phyloP scores from a whole-genome alignment of 1,284 basidiomycete genomes.

The Ceratobasidium sp. region DNA sequence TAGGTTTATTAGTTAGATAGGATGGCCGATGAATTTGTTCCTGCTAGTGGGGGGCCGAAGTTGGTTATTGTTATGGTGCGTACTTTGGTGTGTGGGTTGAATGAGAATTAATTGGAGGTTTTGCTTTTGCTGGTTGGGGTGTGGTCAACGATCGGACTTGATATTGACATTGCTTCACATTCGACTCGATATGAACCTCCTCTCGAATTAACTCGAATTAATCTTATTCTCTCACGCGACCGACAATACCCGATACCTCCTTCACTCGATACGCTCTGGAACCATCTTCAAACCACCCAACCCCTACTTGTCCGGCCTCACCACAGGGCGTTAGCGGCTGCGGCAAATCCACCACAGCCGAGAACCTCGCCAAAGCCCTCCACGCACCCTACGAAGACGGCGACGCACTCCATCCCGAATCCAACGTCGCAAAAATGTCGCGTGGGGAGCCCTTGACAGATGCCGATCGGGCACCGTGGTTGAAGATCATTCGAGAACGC shows the following conservation, averaged over 20 bases:
- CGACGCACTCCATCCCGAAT: conserved; percentile 84
- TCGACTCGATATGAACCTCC: no score
- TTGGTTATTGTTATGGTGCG: conserved; percentile 64
- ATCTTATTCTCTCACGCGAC: no score
- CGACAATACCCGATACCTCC: no score
- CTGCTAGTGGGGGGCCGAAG: conserved; percentile 48
- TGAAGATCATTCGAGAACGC: conserved; percentile 78
- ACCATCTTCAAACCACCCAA: not conserved
- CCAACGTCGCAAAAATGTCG: conserved; percentile 92
- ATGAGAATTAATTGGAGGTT: not conserved
- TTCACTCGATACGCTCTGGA: not conserved
- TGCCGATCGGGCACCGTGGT: conserved; percentile 87
- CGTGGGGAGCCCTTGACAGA: conserved; percentile 82
- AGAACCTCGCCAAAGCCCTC: conserved; percentile 69
- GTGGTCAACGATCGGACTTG: no score
- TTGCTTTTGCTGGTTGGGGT: no score
- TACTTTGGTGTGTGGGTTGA: conserved; percentile 13
- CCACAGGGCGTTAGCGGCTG: conserved; percentile 78
- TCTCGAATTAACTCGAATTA: no score
- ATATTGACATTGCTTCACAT: no score
- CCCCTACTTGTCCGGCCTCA: not conserved
- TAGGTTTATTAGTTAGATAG: not conserved
- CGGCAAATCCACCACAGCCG: conserved; percentile 90
- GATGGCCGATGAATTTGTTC: not conserved
- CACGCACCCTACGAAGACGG: conserved; percentile 85